These are phyloP conservation scores for Suillus americanus DNA, from an alignment of 768 basidiomycete genomes.

Conservation along the genomic window DNA sequence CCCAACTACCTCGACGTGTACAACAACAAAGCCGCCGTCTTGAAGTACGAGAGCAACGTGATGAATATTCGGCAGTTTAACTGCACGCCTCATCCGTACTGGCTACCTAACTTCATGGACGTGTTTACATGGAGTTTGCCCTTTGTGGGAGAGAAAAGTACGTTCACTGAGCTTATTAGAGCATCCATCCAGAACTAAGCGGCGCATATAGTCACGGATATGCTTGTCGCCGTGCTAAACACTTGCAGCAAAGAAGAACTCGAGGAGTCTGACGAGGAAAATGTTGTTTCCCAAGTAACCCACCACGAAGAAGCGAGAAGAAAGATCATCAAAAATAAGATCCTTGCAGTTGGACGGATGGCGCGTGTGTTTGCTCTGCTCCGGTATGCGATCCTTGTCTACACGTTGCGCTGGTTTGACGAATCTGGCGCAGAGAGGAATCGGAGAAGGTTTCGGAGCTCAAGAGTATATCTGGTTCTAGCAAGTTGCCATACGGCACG, in stretches of 20 bases:
- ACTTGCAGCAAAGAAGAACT: constrained; percentile 97
- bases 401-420: background rate
- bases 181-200: constrained; percentile 7
- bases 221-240: constrained; percentile 95
- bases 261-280: constrained; percentile 66
- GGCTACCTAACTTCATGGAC: constrained; percentile 99
- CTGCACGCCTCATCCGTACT: constrained; percentile 93
- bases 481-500: constrained; percentile 77
- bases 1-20: constrained; percentile 99
- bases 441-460: constrained; percentile 97
- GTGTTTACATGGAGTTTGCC: constrained; percentile 99
- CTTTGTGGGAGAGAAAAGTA: constrained; percentile 98
- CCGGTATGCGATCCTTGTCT: constrained; percentile 55
- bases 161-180: constrained; percentile 17
- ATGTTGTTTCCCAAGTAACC: constrained; percentile 36
- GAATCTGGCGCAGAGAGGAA: constrained; percentile 69
- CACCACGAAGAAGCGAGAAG: constrained; percentile 60
- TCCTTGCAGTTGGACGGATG: constrained; percentile 96
- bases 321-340: constrained; percentile 97
- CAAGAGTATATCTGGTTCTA: constrained; percentile 83
- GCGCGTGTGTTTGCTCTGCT: constrained; percentile 93
- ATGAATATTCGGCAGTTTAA: constrained; percentile 99
- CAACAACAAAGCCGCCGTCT: constrained; percentile 98
- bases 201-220: constrained; percentile 79
- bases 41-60: constrained; percentile 99